Base-by-base conservation (phyloP, 2,329 filamentous ascomycete species). In the Cladosporium sp. region DNA sequence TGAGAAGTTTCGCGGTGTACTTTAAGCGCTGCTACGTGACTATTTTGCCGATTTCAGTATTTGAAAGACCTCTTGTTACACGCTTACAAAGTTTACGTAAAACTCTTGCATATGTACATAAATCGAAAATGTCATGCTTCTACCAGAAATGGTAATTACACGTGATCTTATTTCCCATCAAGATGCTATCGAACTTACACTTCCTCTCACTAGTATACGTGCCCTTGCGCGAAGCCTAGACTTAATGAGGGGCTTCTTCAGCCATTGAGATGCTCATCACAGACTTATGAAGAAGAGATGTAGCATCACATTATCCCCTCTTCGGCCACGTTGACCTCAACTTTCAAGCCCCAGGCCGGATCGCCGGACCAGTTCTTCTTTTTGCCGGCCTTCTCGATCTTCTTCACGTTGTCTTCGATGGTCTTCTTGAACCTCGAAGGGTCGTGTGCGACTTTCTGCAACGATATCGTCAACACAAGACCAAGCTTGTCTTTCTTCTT, bases 381-480 rank as follows among this genome's bases (percentile, higher is more conserved):
- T 74, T 85, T 86, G 0, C 83, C 83, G 3, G 79, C 73, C 70
- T 84, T 85, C 61, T 80, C 75, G 32, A 83, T 69, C 66, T 75
- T 68, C 39, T 71, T 65, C 19, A 75, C 62, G 61, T 76, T 75
- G 0, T 74, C 72, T 25, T 73, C 67, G 5, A 78, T 66, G 2
- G 72, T 72, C 40, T 78, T 74, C 36, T 71, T 73, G 13, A 77
- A 66, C 8, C 83, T 57, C 9, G 67, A 63, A 74, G 77, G 58
- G 73, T 75, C 64, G 66, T 73, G 69, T 71, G 69, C 22, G 65
- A 73, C 64, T 58, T 66, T 72, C 17, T 71, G 71, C 77, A 77
- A 79, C 39, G 69, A 69, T 0, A 75, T 73, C 8, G 68, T 68
- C 48, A 80, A 70, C 1, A 68, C 69, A 20, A 80, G 68, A n/a